A percentile compares a stretch with the other conserved stretches of the same genome.
Conservation (phyloP, 345 rosid species). For the Draba incana region DNA sequence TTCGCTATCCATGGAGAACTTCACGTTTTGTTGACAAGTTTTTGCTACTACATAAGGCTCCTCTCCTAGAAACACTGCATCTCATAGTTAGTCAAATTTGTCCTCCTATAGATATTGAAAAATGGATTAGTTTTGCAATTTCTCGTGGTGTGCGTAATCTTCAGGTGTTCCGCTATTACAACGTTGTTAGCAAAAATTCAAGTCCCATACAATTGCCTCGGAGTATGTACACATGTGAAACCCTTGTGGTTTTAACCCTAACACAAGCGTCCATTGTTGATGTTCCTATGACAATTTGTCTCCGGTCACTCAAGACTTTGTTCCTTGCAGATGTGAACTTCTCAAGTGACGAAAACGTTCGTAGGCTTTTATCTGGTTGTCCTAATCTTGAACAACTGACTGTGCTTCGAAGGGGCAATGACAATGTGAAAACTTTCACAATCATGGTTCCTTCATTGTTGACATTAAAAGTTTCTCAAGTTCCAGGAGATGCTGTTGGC, state of each 20-base stretch:
- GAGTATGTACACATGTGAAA: conserved; percentile 12
- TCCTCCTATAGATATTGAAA: conserved; percentile 8
- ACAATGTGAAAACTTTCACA: conserved; percentile 4
- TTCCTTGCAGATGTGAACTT: background rate
- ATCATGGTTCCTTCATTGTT: conserved; percentile 14
- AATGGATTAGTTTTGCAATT: conserved; percentile 11
- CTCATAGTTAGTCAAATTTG: background rate
- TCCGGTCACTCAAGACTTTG: conserved; percentile 26
- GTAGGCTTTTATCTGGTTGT: conserved; percentile 5
- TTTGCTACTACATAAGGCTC: conserved; percentile 14
- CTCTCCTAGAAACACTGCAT: background rate
- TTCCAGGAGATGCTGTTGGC: conserved; percentile 3
- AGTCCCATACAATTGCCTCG: conserved; percentile 5
- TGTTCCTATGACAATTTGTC: conserved; percentile 2
- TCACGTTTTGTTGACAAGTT: conserved; percentile 23
- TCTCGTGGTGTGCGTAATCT: background rate
- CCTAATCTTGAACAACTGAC: background rate
- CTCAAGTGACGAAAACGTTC: background rate
- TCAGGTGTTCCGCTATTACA: background rate
- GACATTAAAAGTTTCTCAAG: background rate
- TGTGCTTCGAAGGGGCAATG: background rate
- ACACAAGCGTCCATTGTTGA: background rate
- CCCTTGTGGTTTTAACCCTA: conserved; percentile 8
- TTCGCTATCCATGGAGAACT: background rate
- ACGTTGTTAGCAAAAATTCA: no score